Evolutionary conservation across 495 filamentous ascomycete genomes (phyloP), one percentile per base, ranked within the genome.

Genomic region (Penicillium salamii): DNA sequence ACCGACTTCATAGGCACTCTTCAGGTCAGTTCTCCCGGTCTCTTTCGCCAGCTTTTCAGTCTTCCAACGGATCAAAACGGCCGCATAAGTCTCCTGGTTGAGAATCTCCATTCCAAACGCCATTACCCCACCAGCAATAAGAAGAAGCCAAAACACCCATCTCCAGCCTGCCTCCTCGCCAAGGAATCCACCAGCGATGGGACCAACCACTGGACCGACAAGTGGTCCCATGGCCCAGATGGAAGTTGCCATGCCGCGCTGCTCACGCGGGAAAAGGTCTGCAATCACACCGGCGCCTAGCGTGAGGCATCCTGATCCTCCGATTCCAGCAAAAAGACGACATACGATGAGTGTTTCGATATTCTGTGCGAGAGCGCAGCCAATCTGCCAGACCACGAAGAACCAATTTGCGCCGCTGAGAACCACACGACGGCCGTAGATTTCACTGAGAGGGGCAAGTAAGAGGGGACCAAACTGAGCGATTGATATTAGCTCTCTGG

Each of bases 141-240:
- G 58, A n/a, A 82, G 62, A 21, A 81, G 65, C 80, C 80, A 83
- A 41, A 75, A 61, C 2, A 79, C 69, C 75, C 77, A 83, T 35
- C 78, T 62, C 79, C 77, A 83, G 14, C 78, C 77, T 5, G 68
- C 67, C 3, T 67, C 57, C 37, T 79, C 57, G 1, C 72, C 68
- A 15, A 82, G 54, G 48, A 78, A 81, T 0, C 78, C 75, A 2
- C 79, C 74, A 29, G 57, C 61, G n/a, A 78, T 65, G 7, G 75
- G 75, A 0, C 75, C 78, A 17, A 80, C 54, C 4, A 79, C 67
- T 6, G 79, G 79, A 14, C 71, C 78, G 21, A 79, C 69, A 57
- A 46, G 69, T 46, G 17, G 71, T 53, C 31, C 76, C 56, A 55
- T 35, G 12, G 48, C 28, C 31, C 37, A 65, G 3, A 62, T 14